Evolutionary conservation across 148 eudicot genomes (phyloP), one percentile per base, ranked within the genome.

Genomic region (Silene latifolia): DNA sequence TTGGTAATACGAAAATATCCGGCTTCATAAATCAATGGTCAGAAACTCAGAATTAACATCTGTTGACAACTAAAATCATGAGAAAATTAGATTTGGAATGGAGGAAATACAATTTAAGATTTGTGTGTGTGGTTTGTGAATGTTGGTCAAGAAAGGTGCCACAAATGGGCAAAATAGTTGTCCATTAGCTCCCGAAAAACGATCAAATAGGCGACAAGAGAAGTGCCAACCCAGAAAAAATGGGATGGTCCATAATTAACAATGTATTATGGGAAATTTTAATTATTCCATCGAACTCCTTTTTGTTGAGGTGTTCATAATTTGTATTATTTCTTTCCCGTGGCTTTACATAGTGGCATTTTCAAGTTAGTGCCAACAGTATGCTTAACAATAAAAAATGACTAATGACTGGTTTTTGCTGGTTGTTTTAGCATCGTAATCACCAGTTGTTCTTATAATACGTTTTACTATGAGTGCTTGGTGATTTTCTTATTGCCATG

Each of bases 201-300:
- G 63, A 60, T 60, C 61, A 57, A 57, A 57, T 57, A 57, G 21
- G 27, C 23, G 19, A 60, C 63, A 21, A 60, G 27, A 60, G 27
- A 60, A 60, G 63, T 60, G 63, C 63, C 24, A 60, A 25, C 68
- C 68, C 3, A 64, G 44, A 63, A 11, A 32, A 63, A 64, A 64
- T 12, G 14, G 39, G 19, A 29, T 15, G 44, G 19, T 60, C 23
- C 12, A 6, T 20, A 60, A 19, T 19, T 20, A 60, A 60, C 64
- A 60, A 64, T 64, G 44, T 64, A 64, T 64, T 25, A 64, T 29
- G 42, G 10, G 44, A 64, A 27, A 29, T 29, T 64, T 51, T 15
- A 0, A 64, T 13, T 29, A 14, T 64, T 64, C 68, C 32, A 14
- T 64, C 10, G 0, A 18, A 32, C 15, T 64, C 19, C 29, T 5